phyloP scores from a whole-genome alignment of 176 grass and related monocot species.

The Ensete ventricosum region DNA sequence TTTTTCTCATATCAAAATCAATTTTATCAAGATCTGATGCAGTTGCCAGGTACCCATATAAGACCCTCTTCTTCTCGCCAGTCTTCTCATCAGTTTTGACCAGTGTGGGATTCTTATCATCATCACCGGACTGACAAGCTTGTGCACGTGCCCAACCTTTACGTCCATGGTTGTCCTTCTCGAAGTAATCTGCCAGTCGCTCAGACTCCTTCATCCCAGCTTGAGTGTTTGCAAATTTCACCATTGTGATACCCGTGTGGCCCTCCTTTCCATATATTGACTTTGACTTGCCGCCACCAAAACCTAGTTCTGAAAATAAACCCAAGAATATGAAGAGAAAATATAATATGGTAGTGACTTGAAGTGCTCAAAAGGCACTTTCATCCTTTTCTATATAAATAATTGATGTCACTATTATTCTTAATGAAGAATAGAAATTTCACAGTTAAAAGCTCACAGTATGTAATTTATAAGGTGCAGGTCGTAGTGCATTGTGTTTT shows the following conservation, averaged over 20 bases:
- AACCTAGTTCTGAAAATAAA: constrained; percentile 85
- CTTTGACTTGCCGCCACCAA: constrained; percentile 73
- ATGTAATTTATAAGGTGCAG: too few relatives aligned
- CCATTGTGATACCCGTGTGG: constrained; percentile 64
- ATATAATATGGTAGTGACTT: not conserved
- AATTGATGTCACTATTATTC: not conserved
- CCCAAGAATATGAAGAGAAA: constrained; percentile 15
- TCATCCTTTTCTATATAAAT: not conserved
- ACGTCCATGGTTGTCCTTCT: constrained; percentile 64
- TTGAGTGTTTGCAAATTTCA: constrained; percentile 65
- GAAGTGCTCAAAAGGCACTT: not conserved
- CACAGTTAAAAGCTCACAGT: too few relatives aligned
- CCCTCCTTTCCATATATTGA: constrained; percentile 92
- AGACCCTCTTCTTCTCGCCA: constrained; percentile 71
- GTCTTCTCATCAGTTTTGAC: constrained; percentile 57
- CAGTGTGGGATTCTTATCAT: constrained; percentile 67
- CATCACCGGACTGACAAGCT: constrained; percentile 34
- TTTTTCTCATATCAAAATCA: constrained; percentile 79
- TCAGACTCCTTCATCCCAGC: constrained; percentile 82
- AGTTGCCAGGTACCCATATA: constrained; percentile 81
- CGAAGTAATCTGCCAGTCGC: constrained; percentile 54
- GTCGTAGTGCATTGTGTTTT: too few relatives aligned
- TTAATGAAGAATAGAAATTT: not conserved
- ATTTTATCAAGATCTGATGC: constrained; percentile 61
- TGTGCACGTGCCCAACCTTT: constrained; percentile 51